Evolutionary conservation across 306 rosid species (phyloP).

Genomic region (Canavalia gladiata): DNA sequence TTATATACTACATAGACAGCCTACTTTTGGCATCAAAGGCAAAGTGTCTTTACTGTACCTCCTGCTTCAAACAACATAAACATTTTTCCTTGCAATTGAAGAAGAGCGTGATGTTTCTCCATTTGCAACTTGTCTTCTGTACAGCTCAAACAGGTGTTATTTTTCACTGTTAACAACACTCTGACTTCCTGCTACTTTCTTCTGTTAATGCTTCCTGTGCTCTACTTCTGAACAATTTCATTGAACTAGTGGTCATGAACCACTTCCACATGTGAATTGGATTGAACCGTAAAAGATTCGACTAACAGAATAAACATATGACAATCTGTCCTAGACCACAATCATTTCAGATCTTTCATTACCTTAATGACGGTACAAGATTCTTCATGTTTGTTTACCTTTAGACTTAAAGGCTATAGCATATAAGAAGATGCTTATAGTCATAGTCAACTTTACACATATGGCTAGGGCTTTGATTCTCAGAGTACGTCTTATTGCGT

Average conservation of each 20-base stretch:
- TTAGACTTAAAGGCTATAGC: slow-evolving; percentile 7
- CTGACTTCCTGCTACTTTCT: neutral
- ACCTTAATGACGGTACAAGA: slow-evolving; percentile 26
- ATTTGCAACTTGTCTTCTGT: slow-evolving; percentile 20
- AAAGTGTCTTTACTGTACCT: no score
- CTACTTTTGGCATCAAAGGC: no score
- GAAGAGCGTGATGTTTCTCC: neutral
- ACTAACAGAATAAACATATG: slow-evolving; percentile 9
- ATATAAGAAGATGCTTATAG: slow-evolving; percentile 12
- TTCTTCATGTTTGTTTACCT: slow-evolving; percentile 6
- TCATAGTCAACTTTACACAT: slow-evolving; percentile 13
- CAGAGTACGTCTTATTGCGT: slow-evolving; percentile 4
- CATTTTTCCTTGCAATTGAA: neutral
- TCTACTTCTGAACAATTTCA: slow-evolving; percentile 13
- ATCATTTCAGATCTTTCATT: slow-evolving; percentile 35
- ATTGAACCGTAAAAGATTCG: slow-evolving; percentile 12
- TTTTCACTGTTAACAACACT: neutral
- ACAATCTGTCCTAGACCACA: neutral
- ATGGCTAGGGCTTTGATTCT: slow-evolving; percentile 35
- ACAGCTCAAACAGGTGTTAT: neutral
- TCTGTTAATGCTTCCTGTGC: neutral
- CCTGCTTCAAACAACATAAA: no score
- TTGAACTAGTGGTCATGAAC: neutral
- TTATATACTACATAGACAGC: no score
- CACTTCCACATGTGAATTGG: neutral